Conservation (phyloP, 2,329 filamentous ascomycete species). For the Fusarium azukiicola region DNA sequence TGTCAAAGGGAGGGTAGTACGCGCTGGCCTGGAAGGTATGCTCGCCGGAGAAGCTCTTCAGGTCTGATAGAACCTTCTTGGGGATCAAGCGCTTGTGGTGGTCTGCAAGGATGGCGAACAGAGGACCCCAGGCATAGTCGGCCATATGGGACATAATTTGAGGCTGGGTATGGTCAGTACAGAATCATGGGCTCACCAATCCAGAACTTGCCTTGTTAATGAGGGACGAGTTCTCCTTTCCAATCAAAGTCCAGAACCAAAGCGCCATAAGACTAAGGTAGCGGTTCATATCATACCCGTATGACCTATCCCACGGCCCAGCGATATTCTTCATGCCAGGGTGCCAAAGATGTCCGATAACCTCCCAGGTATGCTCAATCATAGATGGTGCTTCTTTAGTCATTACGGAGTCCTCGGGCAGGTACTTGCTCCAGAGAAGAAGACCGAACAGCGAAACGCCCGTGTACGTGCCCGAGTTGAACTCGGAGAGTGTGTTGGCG, state of each 20-base stretch:
- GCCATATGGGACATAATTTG: conserved; percentile 78
- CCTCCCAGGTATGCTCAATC: conserved; percentile 75
- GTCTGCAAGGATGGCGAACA: conserved; percentile 75
- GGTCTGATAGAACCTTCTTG: conserved; percentile 60
- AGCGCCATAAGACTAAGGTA: conserved; percentile 79
- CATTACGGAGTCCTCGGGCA: conserved; percentile 76
- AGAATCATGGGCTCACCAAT: not conserved
- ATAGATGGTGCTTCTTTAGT: conserved; percentile 72
- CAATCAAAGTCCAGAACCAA: conserved; percentile 79
- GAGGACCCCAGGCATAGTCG: conserved; percentile 78
- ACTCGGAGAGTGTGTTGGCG: conserved; percentile 79
- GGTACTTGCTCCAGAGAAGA: conserved; percentile 79
- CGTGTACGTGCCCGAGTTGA: conserved; percentile 82
- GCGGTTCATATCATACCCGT: conserved; percentile 82
- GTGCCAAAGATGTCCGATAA: conserved; percentile 76
- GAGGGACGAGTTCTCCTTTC: conserved; percentile 67
- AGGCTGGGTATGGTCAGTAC: conserved; percentile 55
- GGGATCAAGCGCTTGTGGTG: conserved; percentile 72
- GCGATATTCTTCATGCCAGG: conserved; percentile 80
- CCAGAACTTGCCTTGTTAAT: conserved; percentile 55
- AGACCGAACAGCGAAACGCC: conserved; percentile 81
- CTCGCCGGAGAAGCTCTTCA: conserved; percentile 73
- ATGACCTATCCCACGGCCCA: conserved; percentile 82
- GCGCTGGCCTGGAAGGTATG: conserved; percentile 74
- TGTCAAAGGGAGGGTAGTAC: conserved; percentile 79